phyloP scores from a whole-genome alignment of 2,329 filamentous ascomycete species.

The Teratosphaeria epicoccoides region DNA sequence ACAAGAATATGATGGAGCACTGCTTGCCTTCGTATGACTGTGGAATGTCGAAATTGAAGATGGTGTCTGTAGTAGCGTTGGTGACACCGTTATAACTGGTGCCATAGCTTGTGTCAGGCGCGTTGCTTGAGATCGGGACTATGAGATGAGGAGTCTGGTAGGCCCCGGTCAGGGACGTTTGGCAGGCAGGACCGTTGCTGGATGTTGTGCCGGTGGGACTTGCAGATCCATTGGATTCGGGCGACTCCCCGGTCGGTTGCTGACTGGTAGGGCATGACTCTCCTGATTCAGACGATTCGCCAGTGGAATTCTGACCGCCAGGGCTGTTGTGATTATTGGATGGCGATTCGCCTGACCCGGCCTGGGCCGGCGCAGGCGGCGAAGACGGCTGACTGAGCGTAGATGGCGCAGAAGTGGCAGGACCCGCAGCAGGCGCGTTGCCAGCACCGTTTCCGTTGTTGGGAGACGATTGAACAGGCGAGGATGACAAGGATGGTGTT shows the following conservation, averaged over 20 bases:
- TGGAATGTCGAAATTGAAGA: slow-evolving; percentile 41
- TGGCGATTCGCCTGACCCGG: not conserved
- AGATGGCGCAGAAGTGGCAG: too few relatives aligned
- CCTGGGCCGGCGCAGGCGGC: not conserved
- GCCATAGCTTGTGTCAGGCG: slow-evolving; percentile 31
- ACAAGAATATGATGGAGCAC: slow-evolving; percentile 39
- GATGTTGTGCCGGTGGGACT: slow-evolving; percentile 7
- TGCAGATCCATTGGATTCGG: too few relatives aligned
- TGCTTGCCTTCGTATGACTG: slow-evolving; percentile 29
- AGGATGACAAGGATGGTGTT: not conserved
- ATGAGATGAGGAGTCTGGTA: slow-evolving; percentile 31
- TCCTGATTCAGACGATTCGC: not conserved
- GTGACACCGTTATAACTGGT: slow-evolving; percentile 31
- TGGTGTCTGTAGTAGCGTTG: slow-evolving; percentile 26
- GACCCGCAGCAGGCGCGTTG: too few relatives aligned
- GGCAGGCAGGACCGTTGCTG: slow-evolving; percentile 10
- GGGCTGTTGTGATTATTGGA: not conserved
- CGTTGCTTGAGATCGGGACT: slow-evolving; percentile 25
- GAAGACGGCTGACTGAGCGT: too few relatives aligned
- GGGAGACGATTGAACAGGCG: too few relatives aligned
- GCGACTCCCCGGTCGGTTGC: too few relatives aligned
- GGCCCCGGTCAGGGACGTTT: slow-evolving; percentile 21
- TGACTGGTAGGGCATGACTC: too few relatives aligned
- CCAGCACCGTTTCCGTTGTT: too few relatives aligned
- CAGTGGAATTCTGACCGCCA: not conserved